These are phyloP conservation scores for Naumovozyma castellii DNA, from an alignment of 805 yeast genomes.

Conservation along the genomic window DNA sequence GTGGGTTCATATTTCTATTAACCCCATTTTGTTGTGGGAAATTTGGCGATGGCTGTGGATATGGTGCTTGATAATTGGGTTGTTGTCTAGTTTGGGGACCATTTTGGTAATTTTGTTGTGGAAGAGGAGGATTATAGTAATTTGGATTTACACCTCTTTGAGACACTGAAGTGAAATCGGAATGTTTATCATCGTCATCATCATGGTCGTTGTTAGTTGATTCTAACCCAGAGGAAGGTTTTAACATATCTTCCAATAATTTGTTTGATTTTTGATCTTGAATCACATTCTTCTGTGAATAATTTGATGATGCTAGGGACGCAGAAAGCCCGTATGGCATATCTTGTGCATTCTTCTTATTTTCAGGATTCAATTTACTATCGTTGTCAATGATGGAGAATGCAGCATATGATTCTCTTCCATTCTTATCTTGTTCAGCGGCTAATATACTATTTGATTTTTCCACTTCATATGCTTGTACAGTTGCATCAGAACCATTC, in stretches of 20 bases:
- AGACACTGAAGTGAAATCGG: slow-evolving; percentile 71
- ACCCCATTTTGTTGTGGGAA: slow-evolving; percentile 8
- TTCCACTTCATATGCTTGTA: slow-evolving; percentile 1
- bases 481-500: not conserved
- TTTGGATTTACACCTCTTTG: slow-evolving; percentile 64
- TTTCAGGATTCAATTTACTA: not conserved
- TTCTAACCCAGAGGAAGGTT: slow-evolving; percentile 3
- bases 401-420: slow-evolving; percentile 9
- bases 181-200: slow-evolving; percentile 30
- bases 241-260: slow-evolving; percentile 21
- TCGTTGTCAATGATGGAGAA: slow-evolving; percentile 19
- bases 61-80: slow-evolving; percentile 10
- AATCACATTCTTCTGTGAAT: slow-evolving; percentile 12
- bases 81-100: slow-evolving; percentile 3
- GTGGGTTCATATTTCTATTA: slow-evolving; percentile 5
- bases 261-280: slow-evolving; percentile 13
- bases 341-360: slow-evolving; percentile 1
- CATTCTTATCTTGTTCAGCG: not conserved
- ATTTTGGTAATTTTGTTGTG: not conserved
- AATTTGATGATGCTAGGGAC: slow-evolving; percentile 18
- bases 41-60: slow-evolving; percentile 11
- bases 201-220: slow-evolving; percentile 6
- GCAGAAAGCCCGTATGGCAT: slow-evolving; percentile 6
- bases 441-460: not conserved
- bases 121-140: slow-evolving; percentile 26